Conservation (phyloP, 805 yeast species). For the Wickerhamiella hasegawae region DNA sequence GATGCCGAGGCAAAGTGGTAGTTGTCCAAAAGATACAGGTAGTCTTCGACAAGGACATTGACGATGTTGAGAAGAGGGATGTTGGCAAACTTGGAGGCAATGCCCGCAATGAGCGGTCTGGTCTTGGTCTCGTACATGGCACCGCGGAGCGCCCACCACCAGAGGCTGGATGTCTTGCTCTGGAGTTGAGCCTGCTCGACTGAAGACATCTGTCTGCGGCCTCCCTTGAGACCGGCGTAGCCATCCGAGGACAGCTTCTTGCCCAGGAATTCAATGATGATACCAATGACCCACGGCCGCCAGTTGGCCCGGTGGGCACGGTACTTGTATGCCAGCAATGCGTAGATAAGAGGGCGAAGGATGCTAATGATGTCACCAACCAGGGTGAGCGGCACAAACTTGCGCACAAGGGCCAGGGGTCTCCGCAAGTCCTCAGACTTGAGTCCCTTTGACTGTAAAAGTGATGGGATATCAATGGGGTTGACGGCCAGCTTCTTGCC, state of each 20-base stretch:
- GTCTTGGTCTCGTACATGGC: slow-evolving; percentile 22
- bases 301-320: slow-evolving; percentile 17
- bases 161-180: slow-evolving; percentile 16
- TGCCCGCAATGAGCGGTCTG: slow-evolving; percentile 17
- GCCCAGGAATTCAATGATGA: slow-evolving; percentile 20
- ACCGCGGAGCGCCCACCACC: slow-evolving; percentile 28
- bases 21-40: slow-evolving; percentile 24
- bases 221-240: slow-evolving; percentile 14
- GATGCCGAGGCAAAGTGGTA: slow-evolving; percentile 21
- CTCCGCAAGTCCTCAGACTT: slow-evolving; percentile 20
- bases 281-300: slow-evolving; percentile 28
- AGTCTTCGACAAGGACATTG: slow-evolving; percentile 23
- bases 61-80: slow-evolving; percentile 22
- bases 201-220: slow-evolving; percentile 12
- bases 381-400: slow-evolving; percentile 12
- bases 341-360: slow-evolving; percentile 26
- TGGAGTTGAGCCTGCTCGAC: slow-evolving; percentile 21
- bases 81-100: slow-evolving; percentile 14
- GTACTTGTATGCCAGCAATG: slow-evolving; percentile 18
- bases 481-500: slow-evolving; percentile 12
- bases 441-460: slow-evolving; percentile 16
- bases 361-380: slow-evolving; percentile 22
- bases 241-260: slow-evolving; percentile 16
- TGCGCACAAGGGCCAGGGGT: slow-evolving; percentile 19
- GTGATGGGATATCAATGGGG: slow-evolving; percentile 12